A percentile compares a stretch with the other conserved stretches of the same genome.
These are phyloP conservation scores for Andrographis paniculata DNA, from an alignment of 305 asterid genomes.

Conservation along the genomic window DNA sequence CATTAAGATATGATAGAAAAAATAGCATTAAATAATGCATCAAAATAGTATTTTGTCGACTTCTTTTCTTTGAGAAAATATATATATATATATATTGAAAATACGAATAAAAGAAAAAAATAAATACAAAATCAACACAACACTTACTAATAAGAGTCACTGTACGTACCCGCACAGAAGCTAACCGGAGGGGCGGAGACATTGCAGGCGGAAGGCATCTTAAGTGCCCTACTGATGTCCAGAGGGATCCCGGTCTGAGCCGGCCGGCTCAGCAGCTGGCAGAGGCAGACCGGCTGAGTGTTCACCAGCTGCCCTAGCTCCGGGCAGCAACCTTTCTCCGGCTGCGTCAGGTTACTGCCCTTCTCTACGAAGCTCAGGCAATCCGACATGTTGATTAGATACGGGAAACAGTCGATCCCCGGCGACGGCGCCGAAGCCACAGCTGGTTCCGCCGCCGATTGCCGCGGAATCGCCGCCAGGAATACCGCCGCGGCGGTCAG, in stretches of 20 bases:
- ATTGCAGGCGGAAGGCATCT: conserved; percentile 46
- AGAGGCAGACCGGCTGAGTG: conserved; percentile 54
- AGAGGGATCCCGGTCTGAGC: conserved; percentile 24
- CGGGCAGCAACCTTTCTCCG: conserved; percentile 62
- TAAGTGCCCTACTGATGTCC: conserved; percentile 34
- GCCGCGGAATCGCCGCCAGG: conserved; percentile 16
- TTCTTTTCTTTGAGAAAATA: no score
- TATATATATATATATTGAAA: no score
- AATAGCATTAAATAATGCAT: no score
- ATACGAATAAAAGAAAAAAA: no score
- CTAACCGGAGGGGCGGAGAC: conserved; percentile 43
- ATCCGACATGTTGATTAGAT: conserved; percentile 35
- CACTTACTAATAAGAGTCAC: neutral
- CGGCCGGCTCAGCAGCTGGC: conserved; percentile 45
- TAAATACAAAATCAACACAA: no score
- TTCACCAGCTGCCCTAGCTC: conserved; percentile 41
- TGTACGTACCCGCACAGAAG: conserved; percentile 47
- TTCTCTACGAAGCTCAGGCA: conserved; percentile 46
- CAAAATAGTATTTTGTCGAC: no score
- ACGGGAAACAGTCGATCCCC: conserved; percentile 33
- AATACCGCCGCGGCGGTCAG: conserved; percentile 23
- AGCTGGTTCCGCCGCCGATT: conserved; percentile 7
- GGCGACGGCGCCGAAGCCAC: conserved; percentile 19
- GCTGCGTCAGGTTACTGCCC: conserved; percentile 52
- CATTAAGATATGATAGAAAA: no score